Percentiles rank a stretch among this genome's conserved stretches.
Conservation (phyloP, 2,329 filamentous ascomycete species). For the Trichoderma atrobrunneum region DNA sequence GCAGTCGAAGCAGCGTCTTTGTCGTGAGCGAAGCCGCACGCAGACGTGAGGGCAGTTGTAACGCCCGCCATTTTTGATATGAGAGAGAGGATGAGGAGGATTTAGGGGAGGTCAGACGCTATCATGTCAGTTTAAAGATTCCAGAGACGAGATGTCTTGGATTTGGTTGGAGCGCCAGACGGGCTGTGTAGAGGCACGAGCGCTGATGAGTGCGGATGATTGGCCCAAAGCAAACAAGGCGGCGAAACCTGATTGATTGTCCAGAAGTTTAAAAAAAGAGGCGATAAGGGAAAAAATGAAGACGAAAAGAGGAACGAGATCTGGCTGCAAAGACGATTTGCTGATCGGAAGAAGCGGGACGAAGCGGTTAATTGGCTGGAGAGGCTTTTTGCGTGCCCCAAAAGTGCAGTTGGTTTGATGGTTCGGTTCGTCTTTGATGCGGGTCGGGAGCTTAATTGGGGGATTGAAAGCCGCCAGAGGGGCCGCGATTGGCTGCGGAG, state of each 20-base stretch:
- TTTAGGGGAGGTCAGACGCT: neutral
- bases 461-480: neutral
- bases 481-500: slow-evolving; percentile 1
- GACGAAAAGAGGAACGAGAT: neutral
- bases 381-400: neutral
- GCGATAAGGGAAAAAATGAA: neutral
- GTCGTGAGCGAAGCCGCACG: slow-evolving; percentile 33
- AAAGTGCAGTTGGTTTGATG: neutral
- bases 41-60: slow-evolving; percentile 39
- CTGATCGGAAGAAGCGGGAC: slow-evolving; percentile 18
- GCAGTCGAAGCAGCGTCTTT: slow-evolving; percentile 35
- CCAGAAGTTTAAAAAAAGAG: neutral
- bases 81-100: slow-evolving; percentile 15
- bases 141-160: neutral
- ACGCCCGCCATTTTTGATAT: slow-evolving; percentile 35
- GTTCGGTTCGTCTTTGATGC: slow-evolving; percentile 17
- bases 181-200: slow-evolving; percentile 8
- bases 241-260: neutral
- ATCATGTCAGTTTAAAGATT: neutral
- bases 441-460: slow-evolving; percentile 15
- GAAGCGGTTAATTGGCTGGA: neutral
- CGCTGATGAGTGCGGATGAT: neutral
- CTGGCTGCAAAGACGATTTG: neutral
- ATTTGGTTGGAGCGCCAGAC: neutral
- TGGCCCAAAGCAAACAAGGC: neutral